Conservation (phyloP, 306 rosid genomes). For the Cicer chorassanicum region DNA sequence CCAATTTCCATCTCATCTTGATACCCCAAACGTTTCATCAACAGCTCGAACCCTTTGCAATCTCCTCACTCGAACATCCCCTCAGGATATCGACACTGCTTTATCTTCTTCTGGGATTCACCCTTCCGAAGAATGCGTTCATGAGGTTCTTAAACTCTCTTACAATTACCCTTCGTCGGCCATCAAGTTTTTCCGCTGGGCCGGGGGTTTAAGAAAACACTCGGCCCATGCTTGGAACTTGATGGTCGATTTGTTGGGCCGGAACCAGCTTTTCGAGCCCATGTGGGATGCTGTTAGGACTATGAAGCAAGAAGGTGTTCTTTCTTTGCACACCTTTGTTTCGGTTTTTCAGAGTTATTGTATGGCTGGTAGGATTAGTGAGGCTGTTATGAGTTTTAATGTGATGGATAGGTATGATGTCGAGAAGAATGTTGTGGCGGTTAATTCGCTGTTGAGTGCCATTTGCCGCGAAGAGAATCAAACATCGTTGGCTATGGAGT, state of each 20-base stretch:
- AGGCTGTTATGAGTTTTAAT: conserved; percentile 69
- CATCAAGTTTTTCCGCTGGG: conserved; percentile 80
- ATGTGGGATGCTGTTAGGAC: conserved; percentile 82
- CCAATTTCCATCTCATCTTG: conserved; percentile 48
- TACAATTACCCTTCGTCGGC: conserved; percentile 69
- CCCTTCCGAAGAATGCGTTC: conserved; percentile 52
- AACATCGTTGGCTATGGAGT: conserved; percentile 51
- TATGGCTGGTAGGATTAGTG: conserved; percentile 53
- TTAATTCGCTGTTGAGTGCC: conserved; percentile 66
- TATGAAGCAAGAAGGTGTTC: conserved; percentile 61
- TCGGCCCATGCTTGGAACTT: conserved; percentile 66
- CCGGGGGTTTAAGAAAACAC: conserved; percentile 52
- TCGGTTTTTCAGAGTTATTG: conserved; percentile 69
- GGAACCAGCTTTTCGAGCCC: conserved; percentile 66
- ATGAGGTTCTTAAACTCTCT: conserved; percentile 59
- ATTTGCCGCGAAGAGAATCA: conserved; percentile 60
- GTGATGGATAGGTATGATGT: conserved; percentile 71
- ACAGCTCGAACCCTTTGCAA: conserved; percentile 54
- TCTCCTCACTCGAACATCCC: conserved; percentile 59
- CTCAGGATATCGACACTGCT: conserved; percentile 52
- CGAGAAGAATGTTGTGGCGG: conserved; percentile 55
- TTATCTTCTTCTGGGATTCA: conserved; percentile 57
- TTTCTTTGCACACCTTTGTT: conserved; percentile 60
- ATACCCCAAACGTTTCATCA: conserved; percentile 49
- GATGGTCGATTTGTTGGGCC: conserved; percentile 70